phyloP scores from a whole-genome alignment of 805 yeast genomes.

The Yamadazyma phyllophila region DNA sequence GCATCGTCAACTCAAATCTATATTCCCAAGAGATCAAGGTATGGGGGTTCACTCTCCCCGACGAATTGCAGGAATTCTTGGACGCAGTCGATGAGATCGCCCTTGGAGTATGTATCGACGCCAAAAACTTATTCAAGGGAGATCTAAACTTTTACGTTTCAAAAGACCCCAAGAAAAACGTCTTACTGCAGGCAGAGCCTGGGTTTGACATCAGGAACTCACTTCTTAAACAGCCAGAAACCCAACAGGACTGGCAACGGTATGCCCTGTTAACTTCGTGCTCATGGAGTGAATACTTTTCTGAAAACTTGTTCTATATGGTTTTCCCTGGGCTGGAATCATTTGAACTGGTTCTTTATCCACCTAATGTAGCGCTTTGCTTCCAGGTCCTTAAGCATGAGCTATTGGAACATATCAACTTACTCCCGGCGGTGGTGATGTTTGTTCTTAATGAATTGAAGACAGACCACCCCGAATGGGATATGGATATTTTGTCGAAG shows the following conservation, averaged over 20 bases:
- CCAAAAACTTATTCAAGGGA: neutral
- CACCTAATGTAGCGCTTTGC: neutral
- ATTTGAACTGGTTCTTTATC: neutral
- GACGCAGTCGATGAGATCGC: neutral
- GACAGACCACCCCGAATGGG: slow-evolving; percentile 3
- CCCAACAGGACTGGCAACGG: neutral
- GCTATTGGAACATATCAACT: slow-evolving; percentile 11
- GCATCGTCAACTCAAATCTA: slow-evolving; percentile 3
- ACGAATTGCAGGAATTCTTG: slow-evolving; percentile 6
- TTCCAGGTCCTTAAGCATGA: slow-evolving; percentile 10
- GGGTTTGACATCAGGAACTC: neutral
- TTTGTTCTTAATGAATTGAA: slow-evolving; percentile 10
- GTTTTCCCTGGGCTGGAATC: neutral
- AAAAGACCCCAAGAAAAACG: neutral
- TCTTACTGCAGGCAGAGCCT: neutral
- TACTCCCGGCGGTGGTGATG: slow-evolving; percentile 10
- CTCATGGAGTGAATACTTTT: slow-evolving; percentile 10
- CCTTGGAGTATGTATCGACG: neutral
- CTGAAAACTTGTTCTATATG: slow-evolving; percentile 11
- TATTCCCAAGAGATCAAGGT: slow-evolving; percentile 9
- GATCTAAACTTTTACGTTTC: neutral
- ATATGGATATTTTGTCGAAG: neutral
- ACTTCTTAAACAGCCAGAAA: neutral
- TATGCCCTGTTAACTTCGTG: neutral
- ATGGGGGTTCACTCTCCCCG: slow-evolving; percentile 8